phyloP scores from a whole-genome alignment of 108 stramenopile species.

The Fistulifera pelliculosa region DNA sequence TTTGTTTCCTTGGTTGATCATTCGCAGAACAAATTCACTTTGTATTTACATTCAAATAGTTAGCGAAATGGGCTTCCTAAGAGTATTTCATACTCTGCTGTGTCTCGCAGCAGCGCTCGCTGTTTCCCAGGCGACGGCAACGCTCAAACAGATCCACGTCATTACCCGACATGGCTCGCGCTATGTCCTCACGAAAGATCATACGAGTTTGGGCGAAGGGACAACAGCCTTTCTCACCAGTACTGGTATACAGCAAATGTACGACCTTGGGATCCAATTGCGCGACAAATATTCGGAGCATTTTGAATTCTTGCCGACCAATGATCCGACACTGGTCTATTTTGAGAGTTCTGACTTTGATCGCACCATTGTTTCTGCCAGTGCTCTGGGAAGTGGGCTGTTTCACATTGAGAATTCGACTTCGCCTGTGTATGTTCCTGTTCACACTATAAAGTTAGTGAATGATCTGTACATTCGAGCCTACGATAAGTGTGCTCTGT shows the following conservation, averaged over 20 bases:
- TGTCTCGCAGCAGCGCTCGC: no score
- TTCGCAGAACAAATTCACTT: no score
- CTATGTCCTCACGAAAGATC: slow-evolving; percentile 17
- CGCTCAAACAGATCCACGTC: slow-evolving; percentile 25
- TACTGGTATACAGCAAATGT: slow-evolving; percentile 27
- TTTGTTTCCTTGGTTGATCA: no score
- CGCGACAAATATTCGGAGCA: slow-evolving; percentile 13
- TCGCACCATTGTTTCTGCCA: slow-evolving; percentile 36
- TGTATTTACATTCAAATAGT: no score
- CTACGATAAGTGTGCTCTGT: slow-evolving; percentile 32
- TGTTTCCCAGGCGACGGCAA: neutral
- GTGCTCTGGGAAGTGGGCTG: slow-evolving; percentile 33
- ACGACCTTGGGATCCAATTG: slow-evolving; percentile 28
- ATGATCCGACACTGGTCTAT: slow-evolving; percentile 9
- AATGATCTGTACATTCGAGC: slow-evolving; percentile 36
- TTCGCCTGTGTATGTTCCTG: slow-evolving; percentile 23
- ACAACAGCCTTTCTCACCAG: slow-evolving; percentile 22
- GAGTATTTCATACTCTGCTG: no score
- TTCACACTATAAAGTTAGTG: slow-evolving; percentile 9
- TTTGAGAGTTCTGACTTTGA: slow-evolving; percentile 33
- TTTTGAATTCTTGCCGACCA: slow-evolving; percentile 12
- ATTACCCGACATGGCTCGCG: slow-evolving; percentile 42
- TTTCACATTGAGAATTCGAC: slow-evolving; percentile 9
- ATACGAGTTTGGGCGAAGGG: slow-evolving; percentile 12
- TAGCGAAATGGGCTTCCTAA: no score